Base-by-base conservation (phyloP, 2,329 filamentous ascomycete species). In the Phoma herbarum region DNA sequence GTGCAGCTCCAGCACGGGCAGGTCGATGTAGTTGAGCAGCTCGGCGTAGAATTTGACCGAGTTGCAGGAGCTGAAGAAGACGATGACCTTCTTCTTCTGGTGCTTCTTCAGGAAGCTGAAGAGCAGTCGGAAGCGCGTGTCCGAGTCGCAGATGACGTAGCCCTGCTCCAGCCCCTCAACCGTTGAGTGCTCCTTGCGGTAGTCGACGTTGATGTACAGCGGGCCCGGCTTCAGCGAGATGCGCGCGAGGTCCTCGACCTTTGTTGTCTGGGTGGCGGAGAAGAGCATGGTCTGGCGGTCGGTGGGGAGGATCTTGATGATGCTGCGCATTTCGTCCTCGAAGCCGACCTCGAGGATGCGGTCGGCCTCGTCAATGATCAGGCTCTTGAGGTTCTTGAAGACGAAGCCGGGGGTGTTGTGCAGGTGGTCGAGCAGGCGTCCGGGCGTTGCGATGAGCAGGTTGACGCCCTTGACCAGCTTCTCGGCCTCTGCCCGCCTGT, bases 281-380 rank as follows among this genome's bases (percentile, higher is more conserved):
- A 99, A 99, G n/a, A 99, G 86, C 89, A 96, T 95, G 0, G 93
- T 97, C 79, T 98, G 94, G 60, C 95, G 88, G 57, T 96, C 89
- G 67, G 90, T 90, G 45, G 93, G 74, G 18, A 98, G 82, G 54
- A 98, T 95, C 83, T 96, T 96, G 78, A 98, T 89, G 68, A 99
- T 97, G 77, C 96, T 90, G 64, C 92, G 86, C 91, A 99, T 97
- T 81, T 99, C 95, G 73, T 98, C 95, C 78, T 99, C 95, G 83
- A 99, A 99, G 70, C 95, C 94, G 62, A 97, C 92, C 80, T 99
- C 95, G 43, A 99, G 82, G 63, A 99, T 97, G 46, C 95, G 89
- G 76, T 99, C 95, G 18, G 95, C 95, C 80, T 99, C 95, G 71
- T 99, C 95, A 67, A 98, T 97, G 66, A 99, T 87, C 33, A 99